Percentiles rank a stretch among this genome's conserved stretches.
Conservation (phyloP, 331 rosid genomes). For the Rosa hybrid region DNA sequence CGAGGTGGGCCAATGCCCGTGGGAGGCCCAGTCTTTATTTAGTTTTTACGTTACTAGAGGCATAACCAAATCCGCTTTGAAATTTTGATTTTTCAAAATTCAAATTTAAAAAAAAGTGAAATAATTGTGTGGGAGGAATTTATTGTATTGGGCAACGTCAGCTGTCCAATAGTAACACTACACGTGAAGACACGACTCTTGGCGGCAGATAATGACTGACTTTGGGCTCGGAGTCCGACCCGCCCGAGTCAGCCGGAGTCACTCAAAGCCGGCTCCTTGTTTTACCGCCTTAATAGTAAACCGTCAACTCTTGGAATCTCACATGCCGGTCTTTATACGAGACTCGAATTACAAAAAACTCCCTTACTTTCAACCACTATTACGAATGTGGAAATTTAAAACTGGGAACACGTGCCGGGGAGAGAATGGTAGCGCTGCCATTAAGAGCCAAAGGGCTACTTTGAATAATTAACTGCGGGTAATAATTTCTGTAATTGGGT, state of each 20-base stretch:
- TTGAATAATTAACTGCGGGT: constrained; percentile 1
- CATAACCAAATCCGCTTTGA: constrained; percentile 1
- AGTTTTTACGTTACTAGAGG: neutral
- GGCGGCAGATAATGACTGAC: constrained; percentile 43
- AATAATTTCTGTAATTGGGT: neutral
- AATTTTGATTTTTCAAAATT: constrained; percentile 23
- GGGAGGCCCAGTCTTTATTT: neutral
- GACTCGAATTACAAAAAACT: neutral
- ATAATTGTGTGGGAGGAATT: neutral
- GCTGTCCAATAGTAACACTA: constrained; percentile 21
- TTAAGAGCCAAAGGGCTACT: neutral
- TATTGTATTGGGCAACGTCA: constrained; percentile 27
- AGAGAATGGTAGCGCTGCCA: neutral
- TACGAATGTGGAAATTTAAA: neutral
- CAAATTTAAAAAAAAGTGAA: neutral
- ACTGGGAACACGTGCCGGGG: constrained; percentile 7
- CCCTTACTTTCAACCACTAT: neutral
- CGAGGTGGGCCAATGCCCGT: neutral
- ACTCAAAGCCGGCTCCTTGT: constrained; percentile 29
- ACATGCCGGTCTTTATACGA: constrained; percentile 2
- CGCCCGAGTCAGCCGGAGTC: neutral
- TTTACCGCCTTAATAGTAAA: neutral
- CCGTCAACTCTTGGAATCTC: constrained; percentile 22
- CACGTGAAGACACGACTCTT: constrained; percentile 33
- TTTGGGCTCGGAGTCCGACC: neutral